phyloP scores from a whole-genome alignment of 441 rosid species.

The Erodium texanum region DNA sequence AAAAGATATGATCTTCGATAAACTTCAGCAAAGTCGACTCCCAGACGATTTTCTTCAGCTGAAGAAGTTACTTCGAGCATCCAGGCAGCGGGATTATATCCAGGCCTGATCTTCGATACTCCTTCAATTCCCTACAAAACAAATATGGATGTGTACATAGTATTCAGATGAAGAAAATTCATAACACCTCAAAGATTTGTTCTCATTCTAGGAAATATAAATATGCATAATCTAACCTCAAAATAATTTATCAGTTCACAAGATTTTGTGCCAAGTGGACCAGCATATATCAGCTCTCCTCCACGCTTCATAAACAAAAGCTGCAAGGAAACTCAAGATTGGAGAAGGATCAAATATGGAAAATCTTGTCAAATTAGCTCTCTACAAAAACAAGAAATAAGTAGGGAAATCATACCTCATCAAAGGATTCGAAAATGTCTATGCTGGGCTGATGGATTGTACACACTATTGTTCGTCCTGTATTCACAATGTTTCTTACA shows the following conservation, averaged over 20 bases:
- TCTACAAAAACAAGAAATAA: constrained; percentile 12
- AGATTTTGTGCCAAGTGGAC: constrained; percentile 67
- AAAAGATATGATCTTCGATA: constrained; percentile 56
- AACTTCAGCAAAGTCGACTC: constrained; percentile 47
- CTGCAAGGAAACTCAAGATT: constrained; percentile 28
- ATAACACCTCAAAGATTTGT: no score
- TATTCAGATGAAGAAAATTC: constrained; percentile 3
- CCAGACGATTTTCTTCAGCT: constrained; percentile 49
- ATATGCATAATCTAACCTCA: constrained; percentile 36
- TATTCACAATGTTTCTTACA: constrained; percentile 72
- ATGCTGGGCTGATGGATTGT: constrained; percentile 87
- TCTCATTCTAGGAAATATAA: background rate
- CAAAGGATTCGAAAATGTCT: constrained; percentile 72
- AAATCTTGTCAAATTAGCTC: constrained; percentile 12
- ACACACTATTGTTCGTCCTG: constrained; percentile 77
- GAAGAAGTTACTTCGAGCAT: constrained; percentile 62
- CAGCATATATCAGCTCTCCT: constrained; percentile 72
- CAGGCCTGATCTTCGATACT: constrained; percentile 55
- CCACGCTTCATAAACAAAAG: constrained; percentile 62
- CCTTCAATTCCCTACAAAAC: constrained; percentile 43
- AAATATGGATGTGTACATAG: background rate
- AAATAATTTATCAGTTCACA: constrained; percentile 48
- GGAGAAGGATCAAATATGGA: background rate
- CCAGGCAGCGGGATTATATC: constrained; percentile 86
- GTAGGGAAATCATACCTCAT: constrained; percentile 53